Conservation (phyloP, 148 eudicot species). For the Rhododendron molle region DNA sequence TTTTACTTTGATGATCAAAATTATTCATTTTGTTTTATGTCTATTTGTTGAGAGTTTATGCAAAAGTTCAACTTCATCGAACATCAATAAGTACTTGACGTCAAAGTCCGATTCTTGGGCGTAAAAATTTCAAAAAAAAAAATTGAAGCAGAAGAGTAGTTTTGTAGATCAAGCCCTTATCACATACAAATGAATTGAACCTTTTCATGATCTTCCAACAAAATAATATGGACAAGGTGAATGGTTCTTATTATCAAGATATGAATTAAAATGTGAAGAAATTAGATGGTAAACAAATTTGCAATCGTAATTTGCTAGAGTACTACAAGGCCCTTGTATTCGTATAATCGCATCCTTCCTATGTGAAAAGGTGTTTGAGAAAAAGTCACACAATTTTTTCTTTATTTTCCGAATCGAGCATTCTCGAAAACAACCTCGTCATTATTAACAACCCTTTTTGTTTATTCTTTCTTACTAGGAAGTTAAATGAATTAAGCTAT, state of each 20-base stretch:
- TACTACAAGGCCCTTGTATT: too few species aligned
- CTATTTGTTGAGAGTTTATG: too few species aligned
- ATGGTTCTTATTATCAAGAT: not conserved
- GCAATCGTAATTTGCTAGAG: not conserved
- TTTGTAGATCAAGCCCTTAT: not conserved
- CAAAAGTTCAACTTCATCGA: too few species aligned
- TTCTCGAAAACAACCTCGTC: too few species aligned
- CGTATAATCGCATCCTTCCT: not conserved
- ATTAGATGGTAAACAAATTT: too few species aligned
- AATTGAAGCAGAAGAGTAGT: not conserved
- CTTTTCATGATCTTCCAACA: not conserved
- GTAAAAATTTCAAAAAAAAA: too few species aligned
- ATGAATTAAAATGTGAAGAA: not conserved
- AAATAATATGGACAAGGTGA: not conserved
- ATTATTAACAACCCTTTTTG: too few species aligned
- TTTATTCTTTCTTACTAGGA: not conserved
- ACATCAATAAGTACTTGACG: too few species aligned
- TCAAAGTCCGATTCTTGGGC: too few species aligned
- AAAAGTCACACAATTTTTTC: not conserved
- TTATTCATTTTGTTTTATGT: too few species aligned
- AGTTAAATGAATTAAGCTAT: too few species aligned
- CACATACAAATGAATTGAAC: not conserved
- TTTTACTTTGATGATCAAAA: too few species aligned
- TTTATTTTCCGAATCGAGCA: not conserved
- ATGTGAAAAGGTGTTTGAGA: not conserved